A percentile compares a stretch with the other conserved stretches of the same genome.
phyloP scores from a whole-genome alignment of 495 filamentous ascomycete genomes.

The Penicillium ochrochloron region DNA sequence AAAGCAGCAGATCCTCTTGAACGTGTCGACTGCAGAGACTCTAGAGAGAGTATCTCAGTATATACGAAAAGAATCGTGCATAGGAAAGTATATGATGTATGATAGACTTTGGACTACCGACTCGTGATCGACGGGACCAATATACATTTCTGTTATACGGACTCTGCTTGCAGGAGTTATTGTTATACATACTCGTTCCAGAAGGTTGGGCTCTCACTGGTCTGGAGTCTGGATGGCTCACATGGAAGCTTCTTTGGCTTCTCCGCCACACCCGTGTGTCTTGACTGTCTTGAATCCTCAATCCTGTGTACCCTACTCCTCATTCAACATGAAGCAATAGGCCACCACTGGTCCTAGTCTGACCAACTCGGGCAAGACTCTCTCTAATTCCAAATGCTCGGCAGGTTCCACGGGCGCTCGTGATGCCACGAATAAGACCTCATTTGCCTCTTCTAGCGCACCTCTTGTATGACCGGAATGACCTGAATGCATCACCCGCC shows the following conservation, averaged over 20 bases:
- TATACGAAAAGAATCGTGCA: not conserved
- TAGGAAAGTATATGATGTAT: too few relatives aligned
- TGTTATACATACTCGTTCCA: not conserved
- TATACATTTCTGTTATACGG: too few relatives aligned
- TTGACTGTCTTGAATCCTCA: too few relatives aligned
- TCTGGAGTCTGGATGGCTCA: not conserved
- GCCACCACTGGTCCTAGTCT: not conserved
- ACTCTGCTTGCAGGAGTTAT: not conserved
- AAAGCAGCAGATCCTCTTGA: constrained; percentile 7
- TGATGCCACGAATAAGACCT: constrained; percentile 21
- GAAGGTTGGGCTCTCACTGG: not conserved
- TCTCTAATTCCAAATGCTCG: not conserved
- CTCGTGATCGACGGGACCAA: not conserved
- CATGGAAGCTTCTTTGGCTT: constrained; percentile 19
- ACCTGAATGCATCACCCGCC: constrained; percentile 29
- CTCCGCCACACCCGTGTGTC: constrained; percentile 16
- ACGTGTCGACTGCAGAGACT: not conserved
- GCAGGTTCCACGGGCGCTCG: constrained; percentile 26
- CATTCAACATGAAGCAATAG: not conserved
- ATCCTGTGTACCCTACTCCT: not conserved
- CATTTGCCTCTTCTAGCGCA: not conserved
- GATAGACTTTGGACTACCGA: not conserved
- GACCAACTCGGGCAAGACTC: constrained; percentile 10
- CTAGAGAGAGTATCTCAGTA: too few relatives aligned
- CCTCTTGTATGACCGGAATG: constrained; percentile 14